Conservation (phyloP, 2,329 filamentous ascomycete genomes). For the Aspergillus fijiensis region DNA sequence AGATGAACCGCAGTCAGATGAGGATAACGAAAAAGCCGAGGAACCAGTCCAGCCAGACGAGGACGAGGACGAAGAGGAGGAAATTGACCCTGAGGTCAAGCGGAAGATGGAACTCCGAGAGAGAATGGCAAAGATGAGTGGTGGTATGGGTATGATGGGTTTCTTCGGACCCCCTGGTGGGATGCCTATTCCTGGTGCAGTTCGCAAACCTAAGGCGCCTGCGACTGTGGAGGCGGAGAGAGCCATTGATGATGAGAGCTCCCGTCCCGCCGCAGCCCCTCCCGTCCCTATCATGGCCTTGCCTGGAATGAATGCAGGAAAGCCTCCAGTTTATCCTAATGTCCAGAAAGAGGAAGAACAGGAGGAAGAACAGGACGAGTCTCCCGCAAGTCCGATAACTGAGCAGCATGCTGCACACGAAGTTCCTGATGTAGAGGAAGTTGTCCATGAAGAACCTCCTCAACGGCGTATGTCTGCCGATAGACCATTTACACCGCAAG, state of each 20-base stretch:
- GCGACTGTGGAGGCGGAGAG: slow-evolving; percentile 39
- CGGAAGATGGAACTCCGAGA: slow-evolving; percentile 86
- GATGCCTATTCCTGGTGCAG: slow-evolving; percentile 48
- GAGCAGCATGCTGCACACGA: slow-evolving; percentile 47
- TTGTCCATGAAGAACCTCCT: slow-evolving; percentile 33
- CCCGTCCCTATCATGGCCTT: slow-evolving; percentile 60
- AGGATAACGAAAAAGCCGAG: slow-evolving; percentile 46
- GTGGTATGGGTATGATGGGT: slow-evolving; percentile 93
- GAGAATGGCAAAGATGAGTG: slow-evolving; percentile 98
- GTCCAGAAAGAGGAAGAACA: slow-evolving; percentile 53
- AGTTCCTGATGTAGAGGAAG: slow-evolving; percentile 57
- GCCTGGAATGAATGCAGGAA: slow-evolving; percentile 64
- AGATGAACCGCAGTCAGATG: slow-evolving; percentile 21
- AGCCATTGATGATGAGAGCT: slow-evolving; percentile 32
- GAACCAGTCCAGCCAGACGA: slow-evolving; percentile 54
- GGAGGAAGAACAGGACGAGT: slow-evolving; percentile 53
- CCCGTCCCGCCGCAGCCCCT: slow-evolving; percentile 37
- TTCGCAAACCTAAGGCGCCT: slow-evolving; percentile 52
- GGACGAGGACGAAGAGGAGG: slow-evolving; percentile 68
- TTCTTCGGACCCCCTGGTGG: slow-evolving; percentile 77
- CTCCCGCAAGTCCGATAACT: slow-evolving; percentile 42
- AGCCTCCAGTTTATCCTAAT: slow-evolving; percentile 50
- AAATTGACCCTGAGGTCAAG: slow-evolving; percentile 81
- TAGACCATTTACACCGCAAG: slow-evolving; percentile 49
- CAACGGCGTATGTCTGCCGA: slow-evolving; percentile 39